Base-by-base conservation (phyloP, 208 protist genomes). In the Acanthamoeba culbertsoni region DNA sequence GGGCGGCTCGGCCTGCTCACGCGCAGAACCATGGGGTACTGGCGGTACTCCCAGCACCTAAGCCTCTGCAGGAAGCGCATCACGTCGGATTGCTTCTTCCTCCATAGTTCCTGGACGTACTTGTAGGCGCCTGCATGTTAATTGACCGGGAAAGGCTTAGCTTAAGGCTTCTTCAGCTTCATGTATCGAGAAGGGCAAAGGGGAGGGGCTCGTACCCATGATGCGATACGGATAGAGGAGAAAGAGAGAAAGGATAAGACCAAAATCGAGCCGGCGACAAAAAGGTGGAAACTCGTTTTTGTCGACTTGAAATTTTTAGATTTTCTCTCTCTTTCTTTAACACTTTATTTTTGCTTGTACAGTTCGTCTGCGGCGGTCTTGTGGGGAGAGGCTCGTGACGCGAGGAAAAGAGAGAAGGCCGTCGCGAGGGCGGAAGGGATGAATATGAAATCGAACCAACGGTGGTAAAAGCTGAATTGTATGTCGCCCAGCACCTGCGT, bases 21-120 rank as follows among this genome's bases (percentile, higher is more conserved):
- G 95, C 99, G 97, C 62, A 97, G 95, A 75, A 99, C 94, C 42
- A 92, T 88, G 63, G 97, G 95, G 31, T 98, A 95, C 71, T 98
- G 96, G 75, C 96, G 95, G 98, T 98, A 99, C 97, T 99, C 99
- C 99, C 99, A 99, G 95, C 97, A 97, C 93, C 99, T 98, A 62
- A 99, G 96, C 94, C 99, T 98, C 93, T 98, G 97, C 62, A 99
- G 97, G 98, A 99, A 99, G 96, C 99, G 98, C 95, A 99, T 98
- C 95, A 99, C 99, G 98, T 99, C 99, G 96, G 98, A 99, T 98
- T 99, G 99, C 97, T 99, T 99, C 97, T 99, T 99, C 96, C 98
- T 99, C 98, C 98, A 99, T 46, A 99, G 96, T 97, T 99, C 99
- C 88, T 99, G 98, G 95, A 99, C 92, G 97, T 99, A 99, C 97